Percentiles rank a stretch among this genome's conserved stretches.
These are phyloP conservation scores for Monilinia vaccinii-corymbosi DNA, from an alignment of 2,329 filamentous ascomycete species.

Conservation along the genomic window DNA sequence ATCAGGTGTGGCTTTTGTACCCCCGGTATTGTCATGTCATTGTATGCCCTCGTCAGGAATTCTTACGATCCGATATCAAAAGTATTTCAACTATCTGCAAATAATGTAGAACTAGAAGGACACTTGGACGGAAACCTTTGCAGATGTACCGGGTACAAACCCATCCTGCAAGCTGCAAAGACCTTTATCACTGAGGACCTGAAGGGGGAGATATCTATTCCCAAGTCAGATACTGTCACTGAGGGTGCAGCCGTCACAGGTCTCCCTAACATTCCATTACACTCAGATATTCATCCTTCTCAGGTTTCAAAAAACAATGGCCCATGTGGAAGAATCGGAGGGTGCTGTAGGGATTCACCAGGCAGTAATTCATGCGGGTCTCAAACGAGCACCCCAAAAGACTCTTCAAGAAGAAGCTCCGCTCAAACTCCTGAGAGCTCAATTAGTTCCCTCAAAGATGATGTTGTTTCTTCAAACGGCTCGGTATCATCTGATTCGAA, in stretches of 20 bases:
- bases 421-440: constrained; percentile 52
- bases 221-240: constrained; percentile 49
- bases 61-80: constrained; percentile 50
- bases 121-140: constrained; percentile 88
- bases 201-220: constrained; percentile 44
- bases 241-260: constrained; percentile 30
- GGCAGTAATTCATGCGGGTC: constrained; percentile 30
- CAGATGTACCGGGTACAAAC: constrained; percentile 86
- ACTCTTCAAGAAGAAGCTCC: constrained; percentile 16
- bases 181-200: constrained; percentile 53
- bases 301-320: constrained; percentile 5
- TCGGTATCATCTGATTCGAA: not conserved
- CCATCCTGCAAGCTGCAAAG: constrained; percentile 88
- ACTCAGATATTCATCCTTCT: constrained; percentile 15
- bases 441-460: constrained; percentile 81
- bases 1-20: constrained; percentile 61
- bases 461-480: not conserved
- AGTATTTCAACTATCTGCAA: constrained; percentile 41
- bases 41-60: constrained; percentile 86
- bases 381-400: constrained; percentile 6
- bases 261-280: constrained; percentile 15
- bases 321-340: constrained; percentile 30
- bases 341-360: constrained; percentile 62
- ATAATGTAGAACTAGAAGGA: constrained; percentile 75
- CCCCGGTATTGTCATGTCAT: constrained; percentile 91